These are phyloP conservation scores for Iris macrosiphon DNA, from an alignment of 106 monocot species.

Conservation along the genomic window DNA sequence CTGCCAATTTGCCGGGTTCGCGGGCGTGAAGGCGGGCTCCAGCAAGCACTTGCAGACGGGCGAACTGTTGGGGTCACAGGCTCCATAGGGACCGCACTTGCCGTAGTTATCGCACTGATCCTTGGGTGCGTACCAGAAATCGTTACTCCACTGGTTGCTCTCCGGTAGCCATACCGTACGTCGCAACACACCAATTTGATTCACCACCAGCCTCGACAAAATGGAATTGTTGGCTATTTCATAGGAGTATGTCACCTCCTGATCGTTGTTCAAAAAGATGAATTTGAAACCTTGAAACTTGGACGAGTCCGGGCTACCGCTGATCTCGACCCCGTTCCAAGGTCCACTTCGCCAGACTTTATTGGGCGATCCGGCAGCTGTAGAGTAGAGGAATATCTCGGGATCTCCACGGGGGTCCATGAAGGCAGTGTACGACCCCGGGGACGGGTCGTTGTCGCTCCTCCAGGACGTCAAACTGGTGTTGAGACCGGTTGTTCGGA, in stretches of 20 bases:
- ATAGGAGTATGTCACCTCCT: not conserved
- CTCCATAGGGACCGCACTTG: slow-evolving; percentile 4
- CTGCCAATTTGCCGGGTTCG: slow-evolving; percentile 6
- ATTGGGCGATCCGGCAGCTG: not conserved
- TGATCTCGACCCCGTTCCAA: not conserved
- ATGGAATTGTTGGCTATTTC: not conserved
- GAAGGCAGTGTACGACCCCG: not conserved
- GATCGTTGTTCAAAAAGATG: not conserved
- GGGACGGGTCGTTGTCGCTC: not conserved
- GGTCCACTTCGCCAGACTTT: not conserved
- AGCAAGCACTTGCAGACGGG: slow-evolving; percentile 3
- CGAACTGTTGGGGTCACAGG: slow-evolving; percentile 9
- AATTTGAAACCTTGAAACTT: not conserved
- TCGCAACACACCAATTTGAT: not conserved
- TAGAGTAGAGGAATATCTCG: not conserved
- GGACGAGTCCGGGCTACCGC: not conserved
- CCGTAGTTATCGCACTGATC: not conserved
- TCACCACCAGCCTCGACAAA: not conserved
- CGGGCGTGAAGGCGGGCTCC: slow-evolving; percentile 1
- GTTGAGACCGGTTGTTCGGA: not conserved
- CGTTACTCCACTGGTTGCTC: not conserved
- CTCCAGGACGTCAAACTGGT: not conserved
- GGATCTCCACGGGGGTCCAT: not conserved
- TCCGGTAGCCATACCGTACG: not conserved
- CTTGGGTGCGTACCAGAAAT: not conserved